These are phyloP conservation scores for Botrytis cinerea DNA, from an alignment of 2,329 filamentous ascomycete genomes.

Conservation along the genomic window DNA sequence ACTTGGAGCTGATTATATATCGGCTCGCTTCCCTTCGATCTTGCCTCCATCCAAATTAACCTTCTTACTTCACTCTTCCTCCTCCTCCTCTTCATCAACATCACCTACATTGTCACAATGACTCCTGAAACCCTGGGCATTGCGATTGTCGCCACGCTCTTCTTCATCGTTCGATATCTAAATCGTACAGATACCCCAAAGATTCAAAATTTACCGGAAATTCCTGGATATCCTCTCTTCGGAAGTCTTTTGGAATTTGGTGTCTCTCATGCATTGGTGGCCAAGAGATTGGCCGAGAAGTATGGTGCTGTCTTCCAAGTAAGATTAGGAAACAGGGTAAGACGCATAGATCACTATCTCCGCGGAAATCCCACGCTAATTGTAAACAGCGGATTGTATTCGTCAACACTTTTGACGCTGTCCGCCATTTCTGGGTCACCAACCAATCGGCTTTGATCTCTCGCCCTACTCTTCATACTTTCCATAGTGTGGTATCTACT, in stretches of 20 bases:
- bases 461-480: conserved; percentile 76
- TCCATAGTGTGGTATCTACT: conserved; percentile 75
- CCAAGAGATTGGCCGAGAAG: conserved; percentile 24
- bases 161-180: conserved; percentile 20
- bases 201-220: conserved; percentile 27
- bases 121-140: conserved; percentile 23
- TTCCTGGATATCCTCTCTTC: conserved; percentile 28
- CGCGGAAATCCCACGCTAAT: conserved; percentile 49
- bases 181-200: conserved; percentile 28
- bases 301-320: conserved; percentile 30
- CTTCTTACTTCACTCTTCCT: neutral
- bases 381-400: conserved; percentile 66
- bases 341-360: conserved; percentile 48
- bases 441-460: conserved; percentile 78
- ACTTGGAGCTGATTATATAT: neutral
- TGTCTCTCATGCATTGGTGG: conserved; percentile 26
- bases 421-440: conserved; percentile 74
- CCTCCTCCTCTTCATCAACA: neutral
- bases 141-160: conserved; percentile 17
- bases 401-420: conserved; percentile 75
- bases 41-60: neutral
- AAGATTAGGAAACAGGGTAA: conserved; percentile 25
- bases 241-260: conserved; percentile 29
- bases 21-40: neutral
- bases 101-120: conserved; percentile 8